Evolutionary conservation across 169 alveolate species (phyloP), one percentile per base, ranked within the genome.

Genomic region (Plasmodium cynomolgi): DNA sequence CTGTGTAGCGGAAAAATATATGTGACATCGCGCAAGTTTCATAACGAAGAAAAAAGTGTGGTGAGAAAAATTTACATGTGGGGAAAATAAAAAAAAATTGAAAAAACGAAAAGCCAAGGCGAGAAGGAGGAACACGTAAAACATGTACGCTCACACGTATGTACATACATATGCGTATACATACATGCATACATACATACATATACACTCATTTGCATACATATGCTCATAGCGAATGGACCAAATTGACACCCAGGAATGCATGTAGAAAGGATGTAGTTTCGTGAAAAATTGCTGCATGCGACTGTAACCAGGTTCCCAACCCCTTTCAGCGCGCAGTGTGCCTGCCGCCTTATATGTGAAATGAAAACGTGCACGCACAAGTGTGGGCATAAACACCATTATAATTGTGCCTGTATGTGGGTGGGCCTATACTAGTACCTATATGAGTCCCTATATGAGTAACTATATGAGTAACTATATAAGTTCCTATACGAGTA

Each of bases 31-130:
- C 37, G 20, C 41, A 20, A 68, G 77, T 68, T 68, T 68, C n/a
- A 68, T 26, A 68, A 68, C 77, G 17, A 7, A 23, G 8, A 68
- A 17, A 68, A 26, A 68, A 23, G 77, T 68, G 77, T 68, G 34
- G 5, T 23, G 39, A 68, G 37, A 68, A 68, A 68, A 68, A 58
- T 58, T 33, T 31, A 34, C 41, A 29, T 26, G 44, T 71, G 68
- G 74, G 56, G 31, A 39, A 84, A 84, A 84, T 37, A 29, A 62
- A 83, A 83, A 83, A 62, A 26, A 82, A 50, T 50, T 50, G 62
- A 17, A 50, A 50, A 50, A 13, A 50, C 62, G 62, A 50, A 50
- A 50, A 50, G 20, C 26, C 23, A 17, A 50, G 62, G 23, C 26
- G 62, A 50, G 2, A 74, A 74, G 44, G 44, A 31, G 33, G 56